A percentile compares a stretch with the other conserved stretches of the same genome.
These are phyloP conservation scores for Curvularia spicifera DNA, from an alignment of 2,329 filamentous ascomycete genomes.

Conservation along the genomic window DNA sequence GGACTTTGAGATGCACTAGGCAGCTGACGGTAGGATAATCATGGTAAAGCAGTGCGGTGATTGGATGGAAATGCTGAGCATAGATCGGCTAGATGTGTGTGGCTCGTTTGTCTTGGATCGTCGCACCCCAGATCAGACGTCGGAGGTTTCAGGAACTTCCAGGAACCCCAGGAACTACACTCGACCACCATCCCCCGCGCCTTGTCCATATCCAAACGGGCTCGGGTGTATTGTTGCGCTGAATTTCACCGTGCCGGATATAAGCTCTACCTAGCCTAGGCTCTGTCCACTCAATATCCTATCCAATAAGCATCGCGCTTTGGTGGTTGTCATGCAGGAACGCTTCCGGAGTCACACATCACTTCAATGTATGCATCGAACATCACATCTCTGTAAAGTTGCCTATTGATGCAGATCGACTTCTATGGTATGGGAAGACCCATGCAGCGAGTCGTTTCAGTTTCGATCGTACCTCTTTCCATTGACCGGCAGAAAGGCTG, in stretches of 20 bases:
- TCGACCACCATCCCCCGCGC: constrained; percentile 8
- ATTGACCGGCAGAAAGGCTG: constrained; percentile 21
- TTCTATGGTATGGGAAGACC: constrained; percentile 17
- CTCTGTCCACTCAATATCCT: background rate
- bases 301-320: background rate
- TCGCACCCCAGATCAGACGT: constrained; percentile 30
- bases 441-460: constrained; percentile 33
- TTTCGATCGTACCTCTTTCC: constrained; percentile 21
- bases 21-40: constrained; percentile 15
- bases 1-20: background rate
- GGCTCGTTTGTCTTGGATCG: constrained; percentile 23
- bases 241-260: background rate
- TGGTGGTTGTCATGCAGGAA: background rate
- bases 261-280: background rate
- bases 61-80: constrained; percentile 7
- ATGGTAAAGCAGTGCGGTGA: constrained; percentile 12
- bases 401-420: constrained; percentile 19
- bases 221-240: constrained; percentile 3
- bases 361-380: constrained; percentile 5
- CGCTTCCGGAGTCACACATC: background rate
- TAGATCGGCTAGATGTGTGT: constrained; percentile 14
- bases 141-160: constrained; percentile 19
- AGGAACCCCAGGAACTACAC: constrained; percentile 11
- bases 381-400: constrained; percentile 12
- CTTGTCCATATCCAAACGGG: constrained; percentile 2